Conservation (phyloP, 305 asterid species). For the Fraxinus ornus region DNA sequence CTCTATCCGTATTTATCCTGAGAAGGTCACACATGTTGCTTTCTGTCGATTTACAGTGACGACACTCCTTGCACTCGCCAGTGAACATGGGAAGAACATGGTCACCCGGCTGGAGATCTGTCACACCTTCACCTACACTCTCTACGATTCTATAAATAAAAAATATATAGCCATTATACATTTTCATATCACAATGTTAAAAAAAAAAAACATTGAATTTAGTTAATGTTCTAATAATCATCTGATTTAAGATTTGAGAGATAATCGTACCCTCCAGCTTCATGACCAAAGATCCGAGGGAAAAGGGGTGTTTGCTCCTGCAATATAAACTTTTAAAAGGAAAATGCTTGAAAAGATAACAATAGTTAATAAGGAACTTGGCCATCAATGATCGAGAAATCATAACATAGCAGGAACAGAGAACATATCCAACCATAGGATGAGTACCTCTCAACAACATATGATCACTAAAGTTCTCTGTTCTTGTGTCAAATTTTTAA, state of each 20-base stretch:
- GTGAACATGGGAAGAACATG: conserved; percentile 52
- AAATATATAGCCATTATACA: background rate
- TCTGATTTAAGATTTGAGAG: background rate
- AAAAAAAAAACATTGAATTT: background rate
- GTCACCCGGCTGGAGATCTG: conserved; percentile 47
- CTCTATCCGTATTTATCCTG: conserved; percentile 60
- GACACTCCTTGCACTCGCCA: conserved; percentile 55
- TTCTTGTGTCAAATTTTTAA: background rate
- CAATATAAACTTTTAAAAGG: background rate
- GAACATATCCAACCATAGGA: background rate
- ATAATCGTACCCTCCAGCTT: conserved; percentile 53
- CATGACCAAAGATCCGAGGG: conserved; percentile 67
- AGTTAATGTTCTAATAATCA: background rate
- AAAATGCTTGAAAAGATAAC: background rate
- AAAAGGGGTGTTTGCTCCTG: conserved; percentile 62
- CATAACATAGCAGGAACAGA: background rate
- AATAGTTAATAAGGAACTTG: background rate
- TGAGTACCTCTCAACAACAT: background rate
- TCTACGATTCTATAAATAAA: conserved; percentile 44
- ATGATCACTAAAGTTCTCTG: background rate
- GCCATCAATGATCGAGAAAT: background rate
- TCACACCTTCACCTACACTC: conserved; percentile 64
- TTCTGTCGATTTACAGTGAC: conserved; percentile 50
- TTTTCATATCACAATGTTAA: background rate
- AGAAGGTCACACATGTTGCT: conserved; percentile 67